phyloP scores from a whole-genome alignment of 2,329 filamentous ascomycete species.

The Gaeumannomyces sp. region DNA sequence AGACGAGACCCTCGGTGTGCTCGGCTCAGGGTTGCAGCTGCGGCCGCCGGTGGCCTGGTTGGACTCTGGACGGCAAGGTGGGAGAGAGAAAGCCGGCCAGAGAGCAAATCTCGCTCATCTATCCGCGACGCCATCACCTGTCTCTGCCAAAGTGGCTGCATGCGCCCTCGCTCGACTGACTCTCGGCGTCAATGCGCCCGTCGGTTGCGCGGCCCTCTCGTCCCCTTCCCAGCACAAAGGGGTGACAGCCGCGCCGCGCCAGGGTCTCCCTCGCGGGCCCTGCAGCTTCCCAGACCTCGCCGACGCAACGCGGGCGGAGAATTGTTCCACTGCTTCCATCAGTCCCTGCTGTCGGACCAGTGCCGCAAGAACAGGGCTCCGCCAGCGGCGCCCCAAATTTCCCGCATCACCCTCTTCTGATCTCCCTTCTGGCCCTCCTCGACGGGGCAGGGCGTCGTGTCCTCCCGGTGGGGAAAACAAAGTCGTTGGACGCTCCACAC shows the following conservation, averaged over 20 bases:
- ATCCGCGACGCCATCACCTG: not conserved
- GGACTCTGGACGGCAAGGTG: too few species aligned
- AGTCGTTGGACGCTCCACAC: too few species aligned
- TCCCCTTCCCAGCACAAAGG: not conserved
- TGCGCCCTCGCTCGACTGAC: constrained; percentile 1
- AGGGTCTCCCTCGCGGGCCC: not conserved
- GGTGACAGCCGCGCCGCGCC: not conserved
- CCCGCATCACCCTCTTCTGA: not conserved
- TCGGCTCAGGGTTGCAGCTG: not conserved
- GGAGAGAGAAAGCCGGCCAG: not conserved
- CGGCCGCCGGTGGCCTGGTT: too few species aligned
- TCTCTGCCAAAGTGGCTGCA: not conserved
- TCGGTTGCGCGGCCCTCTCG: too few species aligned
- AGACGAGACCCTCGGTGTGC: not conserved
- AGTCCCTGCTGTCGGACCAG: constrained; percentile 3
- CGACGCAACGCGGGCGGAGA: not conserved
- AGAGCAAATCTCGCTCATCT: not conserved
- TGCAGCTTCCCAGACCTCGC: not conserved
- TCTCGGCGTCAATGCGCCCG: constrained; percentile 5
- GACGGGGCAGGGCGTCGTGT: too few species aligned
- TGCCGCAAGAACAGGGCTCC: constrained; percentile 3
- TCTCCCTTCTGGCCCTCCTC: too few species aligned
- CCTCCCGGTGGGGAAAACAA: too few species aligned
- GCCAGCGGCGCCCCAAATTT: not conserved
- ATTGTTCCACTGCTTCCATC: not conserved